Base-by-base conservation (phyloP, 2,329 filamentous ascomycete species). In the Aspergillus pseudonomiae region DNA sequence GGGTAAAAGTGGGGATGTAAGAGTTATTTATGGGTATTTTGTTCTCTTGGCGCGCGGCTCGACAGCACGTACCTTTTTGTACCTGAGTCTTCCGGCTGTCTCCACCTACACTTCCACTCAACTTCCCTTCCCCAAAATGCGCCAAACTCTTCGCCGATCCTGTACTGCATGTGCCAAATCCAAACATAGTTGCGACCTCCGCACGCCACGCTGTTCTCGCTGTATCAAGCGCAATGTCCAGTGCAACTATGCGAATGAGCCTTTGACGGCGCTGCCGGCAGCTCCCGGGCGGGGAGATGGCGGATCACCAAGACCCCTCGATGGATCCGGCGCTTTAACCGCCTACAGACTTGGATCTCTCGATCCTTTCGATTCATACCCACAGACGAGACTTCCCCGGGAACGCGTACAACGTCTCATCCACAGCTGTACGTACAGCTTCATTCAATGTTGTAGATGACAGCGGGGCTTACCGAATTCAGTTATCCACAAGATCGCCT, bases 311-410 rank as follows among this genome's bases (percentile, higher is more conserved):
- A 59, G 39, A 30, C 46, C 50, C 14, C 30, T 57, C 41, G 34
- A 62, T 54, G 56, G 41, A 55, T 36, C 52, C n/a, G 41, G 54
- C 19, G 65, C 59, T 57, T 67, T 72, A 66, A 67, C 63, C 43
- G 66, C 48, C 65, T 76, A 71, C 69, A 73, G 68, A 60, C 67
- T 77, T 55, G 75, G 73, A 1, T 78, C 78, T 10, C 71, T 86
- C 41, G 85, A 87, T 65, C 85, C 85, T 0, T 87, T 87, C 64
- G 83, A 87, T 57, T 83, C 84, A 3, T 86, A 86, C 68, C 85
- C 85, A 6, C 74, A 73, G 26, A 86, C 84, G 0, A 81, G 83
- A 62, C 80, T 88, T 32, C 80, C 83, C 6, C 79, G 83, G 26
- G 72, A 74, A 19, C 82, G 81, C 30, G 83, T 86, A 41, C 84